A percentile compares a stretch with the other conserved stretches of the same genome.
phyloP scores from a whole-genome alignment of 2,329 filamentous ascomycete genomes.

The Leptographium wingfieldii region DNA sequence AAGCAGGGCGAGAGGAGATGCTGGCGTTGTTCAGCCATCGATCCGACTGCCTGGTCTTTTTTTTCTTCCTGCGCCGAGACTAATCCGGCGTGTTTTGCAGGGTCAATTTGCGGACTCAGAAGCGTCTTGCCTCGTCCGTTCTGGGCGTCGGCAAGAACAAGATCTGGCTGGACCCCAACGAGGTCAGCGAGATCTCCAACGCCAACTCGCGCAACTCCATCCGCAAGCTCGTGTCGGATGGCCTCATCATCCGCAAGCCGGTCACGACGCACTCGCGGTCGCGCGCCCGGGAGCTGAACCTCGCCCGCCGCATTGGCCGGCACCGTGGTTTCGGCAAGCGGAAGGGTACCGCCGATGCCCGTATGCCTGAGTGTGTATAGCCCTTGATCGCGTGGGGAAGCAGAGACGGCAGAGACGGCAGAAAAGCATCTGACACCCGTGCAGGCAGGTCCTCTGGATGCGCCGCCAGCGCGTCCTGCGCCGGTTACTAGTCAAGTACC shows the following conservation, averaged over 20 bases:
- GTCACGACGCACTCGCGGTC: slow-evolving; percentile 99
- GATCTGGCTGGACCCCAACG: slow-evolving; percentile 99
- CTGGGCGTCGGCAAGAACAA: slow-evolving; percentile 99
- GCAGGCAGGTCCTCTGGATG: slow-evolving; percentile 96
- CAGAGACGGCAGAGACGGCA: too few species aligned
- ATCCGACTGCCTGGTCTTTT: slow-evolving; percentile 15
- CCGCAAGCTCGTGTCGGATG: slow-evolving; percentile 99
- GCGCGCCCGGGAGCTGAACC: slow-evolving; percentile 89
- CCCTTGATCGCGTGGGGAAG: not conserved
- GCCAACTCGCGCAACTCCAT: slow-evolving; percentile 99
- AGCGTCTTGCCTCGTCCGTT: slow-evolving; percentile 98
- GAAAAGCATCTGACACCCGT: not conserved
- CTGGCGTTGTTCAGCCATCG: too few species aligned
- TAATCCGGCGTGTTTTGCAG: slow-evolving; percentile 34
- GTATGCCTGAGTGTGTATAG: slow-evolving; percentile 82
- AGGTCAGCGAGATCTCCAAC: slow-evolving; percentile 98
- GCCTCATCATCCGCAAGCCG: slow-evolving; percentile 99
- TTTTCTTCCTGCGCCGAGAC: not conserved
- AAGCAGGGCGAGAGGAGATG: not conserved
- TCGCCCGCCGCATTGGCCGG: slow-evolving; percentile 86
- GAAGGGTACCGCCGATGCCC: slow-evolving; percentile 99
- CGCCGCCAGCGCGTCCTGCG: slow-evolving; percentile 98
- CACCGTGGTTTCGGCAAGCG: slow-evolving; percentile 99
- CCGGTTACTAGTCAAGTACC: slow-evolving; percentile 98
- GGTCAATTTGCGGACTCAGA: slow-evolving; percentile 99